phyloP scores from a whole-genome alignment of 2,329 filamentous ascomycete species.

The Fusarium sp. region DNA sequence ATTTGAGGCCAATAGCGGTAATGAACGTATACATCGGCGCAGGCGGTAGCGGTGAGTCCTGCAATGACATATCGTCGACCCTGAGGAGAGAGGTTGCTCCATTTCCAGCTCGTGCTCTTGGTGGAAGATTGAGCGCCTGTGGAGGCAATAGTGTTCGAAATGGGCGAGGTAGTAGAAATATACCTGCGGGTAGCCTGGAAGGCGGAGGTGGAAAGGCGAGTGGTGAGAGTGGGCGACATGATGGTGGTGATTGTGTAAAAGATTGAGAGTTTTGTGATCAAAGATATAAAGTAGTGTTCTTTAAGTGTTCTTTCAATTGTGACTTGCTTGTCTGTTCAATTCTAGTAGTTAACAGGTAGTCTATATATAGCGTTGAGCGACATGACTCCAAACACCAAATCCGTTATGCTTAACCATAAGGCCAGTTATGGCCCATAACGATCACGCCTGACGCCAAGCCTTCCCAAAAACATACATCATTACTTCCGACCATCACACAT shows the following conservation, averaged over 20 bases:
- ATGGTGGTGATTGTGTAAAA: constrained; percentile 1
- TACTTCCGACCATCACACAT: constrained; percentile 17
- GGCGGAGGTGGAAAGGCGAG: constrained; percentile 37
- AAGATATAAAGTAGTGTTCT: neutral
- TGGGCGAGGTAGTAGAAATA: constrained; percentile 45
- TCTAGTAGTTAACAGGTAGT: neutral
- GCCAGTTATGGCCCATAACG: constrained; percentile 9
- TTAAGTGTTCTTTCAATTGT: constrained; percentile 8
- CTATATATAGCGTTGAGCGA: constrained; percentile 26
- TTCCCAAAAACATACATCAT: constrained; percentile 16
- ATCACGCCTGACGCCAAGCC: constrained; percentile 22
- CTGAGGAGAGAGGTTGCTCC: constrained; percentile 50
- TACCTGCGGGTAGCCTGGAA: constrained; percentile 29
- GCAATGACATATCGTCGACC: constrained; percentile 48
- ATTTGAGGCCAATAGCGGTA: constrained; percentile 50
- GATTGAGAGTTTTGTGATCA: neutral
- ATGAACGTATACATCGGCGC: constrained; percentile 47
- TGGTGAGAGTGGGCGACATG: constrained; percentile 43
- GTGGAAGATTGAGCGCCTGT: constrained; percentile 3
- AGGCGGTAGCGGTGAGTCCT: constrained; percentile 37
- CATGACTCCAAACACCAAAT: constrained; percentile 3
- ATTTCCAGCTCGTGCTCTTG: constrained; percentile 36
- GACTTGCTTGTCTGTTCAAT: constrained; percentile 9
- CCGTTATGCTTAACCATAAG: constrained; percentile 49
- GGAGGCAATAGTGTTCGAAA: constrained; percentile 26